Percentiles rank a stretch among this genome's conserved stretches.
phyloP scores from a whole-genome alignment of 192 early-diverging fungal genomes.

The Entrophospora sp. region DNA sequence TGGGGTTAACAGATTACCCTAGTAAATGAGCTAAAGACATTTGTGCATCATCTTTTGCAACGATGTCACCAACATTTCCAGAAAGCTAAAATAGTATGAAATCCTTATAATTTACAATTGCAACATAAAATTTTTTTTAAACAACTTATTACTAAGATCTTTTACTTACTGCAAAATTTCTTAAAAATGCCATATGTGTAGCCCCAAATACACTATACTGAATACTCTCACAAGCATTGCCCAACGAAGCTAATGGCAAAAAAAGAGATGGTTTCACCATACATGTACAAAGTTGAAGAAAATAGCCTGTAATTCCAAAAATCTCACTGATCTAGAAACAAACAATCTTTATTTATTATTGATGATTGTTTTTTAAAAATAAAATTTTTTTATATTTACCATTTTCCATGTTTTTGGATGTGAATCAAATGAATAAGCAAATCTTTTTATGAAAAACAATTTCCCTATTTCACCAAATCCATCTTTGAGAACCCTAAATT shows the following conservation, averaged over 20 bases:
- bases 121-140: too few relatives aligned
- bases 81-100: conserved; percentile 30
- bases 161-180: conserved; percentile 48
- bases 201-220: conserved; percentile 60
- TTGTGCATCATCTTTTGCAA: conserved; percentile 66
- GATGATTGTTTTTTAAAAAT: too few relatives aligned
- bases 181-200: conserved; percentile 65
- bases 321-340: conserved; percentile 42
- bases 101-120: neutral
- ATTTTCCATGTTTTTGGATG: conserved; percentile 69
- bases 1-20: conserved; percentile 23
- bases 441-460: conserved; percentile 61
- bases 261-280: conserved; percentile 40
- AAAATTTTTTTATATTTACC: conserved; percentile 22
- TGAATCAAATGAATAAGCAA: conserved; percentile 58
- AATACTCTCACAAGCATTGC: conserved; percentile 49
- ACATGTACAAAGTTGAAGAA: conserved; percentile 49
- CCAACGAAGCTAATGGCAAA: conserved; percentile 47
- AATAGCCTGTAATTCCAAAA: conserved; percentile 44
- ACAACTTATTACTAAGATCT: neutral
- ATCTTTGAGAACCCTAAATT: conserved; percentile 51
- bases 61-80: conserved; percentile 66
- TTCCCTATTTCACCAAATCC: conserved; percentile 60
- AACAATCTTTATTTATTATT: neutral
- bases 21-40: conserved; percentile 56